A percentile compares a stretch with the other conserved stretches of the same genome.
Evolutionary conservation across 345 rosid genomes (phyloP).

Genomic region (Corchorus capsularis): DNA sequence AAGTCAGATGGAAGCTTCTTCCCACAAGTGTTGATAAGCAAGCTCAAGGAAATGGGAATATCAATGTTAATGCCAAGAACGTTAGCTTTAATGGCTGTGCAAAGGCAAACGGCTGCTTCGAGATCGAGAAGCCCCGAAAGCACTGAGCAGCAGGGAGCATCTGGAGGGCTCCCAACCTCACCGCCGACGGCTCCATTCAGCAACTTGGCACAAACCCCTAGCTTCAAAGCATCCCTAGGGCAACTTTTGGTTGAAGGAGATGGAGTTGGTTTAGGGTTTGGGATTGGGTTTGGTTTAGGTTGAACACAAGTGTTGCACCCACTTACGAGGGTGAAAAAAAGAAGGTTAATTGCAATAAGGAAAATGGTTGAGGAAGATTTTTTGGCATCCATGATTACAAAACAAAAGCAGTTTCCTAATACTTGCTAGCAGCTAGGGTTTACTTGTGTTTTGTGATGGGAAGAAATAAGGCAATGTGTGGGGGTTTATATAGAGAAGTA

Average conservation of each 20-base stretch:
- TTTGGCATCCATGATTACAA: conserved; percentile 35
- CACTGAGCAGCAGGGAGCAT: conserved; percentile 63
- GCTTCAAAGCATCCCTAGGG: conserved; percentile 62
- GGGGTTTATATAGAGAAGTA: no score
- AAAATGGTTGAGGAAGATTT: conserved; percentile 34
- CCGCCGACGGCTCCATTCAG: conserved; percentile 48
- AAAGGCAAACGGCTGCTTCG: conserved; percentile 69
- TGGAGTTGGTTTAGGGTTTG: conserved; percentile 42
- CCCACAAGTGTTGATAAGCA: conserved; percentile 72
- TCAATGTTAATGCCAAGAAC: conserved; percentile 61
- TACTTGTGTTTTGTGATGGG: not conserved
- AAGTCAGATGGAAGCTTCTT: conserved; percentile 72
- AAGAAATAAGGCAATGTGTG: no score
- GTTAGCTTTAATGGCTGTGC: conserved; percentile 78
- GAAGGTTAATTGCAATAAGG: conserved; percentile 36
- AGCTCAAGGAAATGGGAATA: conserved; percentile 63
- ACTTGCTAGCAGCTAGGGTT: not conserved
- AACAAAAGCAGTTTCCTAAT: no score
- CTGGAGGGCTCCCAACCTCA: conserved; percentile 60
- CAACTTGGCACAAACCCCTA: conserved; percentile 66
- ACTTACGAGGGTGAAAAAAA: conserved; percentile 41
- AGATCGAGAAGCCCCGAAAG: conserved; percentile 62
- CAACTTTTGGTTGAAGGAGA: conserved; percentile 39
- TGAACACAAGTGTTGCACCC: conserved; percentile 55
- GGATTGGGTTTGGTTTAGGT: conserved; percentile 50